phyloP scores from a whole-genome alignment of 768 basidiomycete species.

The Guyanaporus albipodus region DNA sequence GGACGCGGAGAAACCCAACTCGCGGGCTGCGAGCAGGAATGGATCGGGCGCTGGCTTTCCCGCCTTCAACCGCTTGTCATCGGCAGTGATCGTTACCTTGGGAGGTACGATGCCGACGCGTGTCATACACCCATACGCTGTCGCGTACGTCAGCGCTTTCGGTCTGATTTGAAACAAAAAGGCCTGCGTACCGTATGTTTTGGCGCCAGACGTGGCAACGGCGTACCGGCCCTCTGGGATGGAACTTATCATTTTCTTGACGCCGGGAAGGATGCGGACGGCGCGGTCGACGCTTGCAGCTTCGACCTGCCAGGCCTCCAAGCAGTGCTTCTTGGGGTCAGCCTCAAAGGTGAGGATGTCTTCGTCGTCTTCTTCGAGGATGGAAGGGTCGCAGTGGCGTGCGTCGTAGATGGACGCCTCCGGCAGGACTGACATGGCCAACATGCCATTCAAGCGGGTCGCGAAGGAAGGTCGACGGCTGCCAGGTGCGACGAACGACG shows the following conservation, averaged over 20 bases:
- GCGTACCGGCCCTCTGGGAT: slow-evolving; percentile 65
- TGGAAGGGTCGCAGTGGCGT: slow-evolving; percentile 25
- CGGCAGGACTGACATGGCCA: slow-evolving; percentile 36
- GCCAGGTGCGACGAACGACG: slow-evolving; percentile 35
- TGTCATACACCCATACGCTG: slow-evolving; percentile 64
- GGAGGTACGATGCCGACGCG: slow-evolving; percentile 69
- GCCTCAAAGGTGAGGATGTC: slow-evolving; percentile 29
- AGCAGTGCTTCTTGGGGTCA: slow-evolving; percentile 28
- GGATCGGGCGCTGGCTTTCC: slow-evolving; percentile 63
- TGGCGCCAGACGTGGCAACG: slow-evolving; percentile 71
- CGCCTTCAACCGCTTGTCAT: slow-evolving; percentile 67
- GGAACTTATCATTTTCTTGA: slow-evolving; percentile 58
- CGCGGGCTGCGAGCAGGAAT: slow-evolving; percentile 58
- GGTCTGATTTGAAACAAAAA: background rate
- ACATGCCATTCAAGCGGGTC: slow-evolving; percentile 37
- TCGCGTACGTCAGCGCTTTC: no score
- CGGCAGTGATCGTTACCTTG: slow-evolving; percentile 67
- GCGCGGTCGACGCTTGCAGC: slow-evolving; percentile 54
- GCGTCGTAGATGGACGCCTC: slow-evolving; percentile 25
- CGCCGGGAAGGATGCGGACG: slow-evolving; percentile 71
- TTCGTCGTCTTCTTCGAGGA: slow-evolving; percentile 36
- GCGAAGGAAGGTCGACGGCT: slow-evolving; percentile 48
- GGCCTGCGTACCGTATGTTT: slow-evolving; percentile 57
- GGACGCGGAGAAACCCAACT: slow-evolving; percentile 51
- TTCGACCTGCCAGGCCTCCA: slow-evolving; percentile 54